A percentile compares a stretch with the other conserved stretches of the same genome.
Conservation (phyloP, 2,329 filamentous ascomycete genomes). For the Camptophora hylomeconis region DNA sequence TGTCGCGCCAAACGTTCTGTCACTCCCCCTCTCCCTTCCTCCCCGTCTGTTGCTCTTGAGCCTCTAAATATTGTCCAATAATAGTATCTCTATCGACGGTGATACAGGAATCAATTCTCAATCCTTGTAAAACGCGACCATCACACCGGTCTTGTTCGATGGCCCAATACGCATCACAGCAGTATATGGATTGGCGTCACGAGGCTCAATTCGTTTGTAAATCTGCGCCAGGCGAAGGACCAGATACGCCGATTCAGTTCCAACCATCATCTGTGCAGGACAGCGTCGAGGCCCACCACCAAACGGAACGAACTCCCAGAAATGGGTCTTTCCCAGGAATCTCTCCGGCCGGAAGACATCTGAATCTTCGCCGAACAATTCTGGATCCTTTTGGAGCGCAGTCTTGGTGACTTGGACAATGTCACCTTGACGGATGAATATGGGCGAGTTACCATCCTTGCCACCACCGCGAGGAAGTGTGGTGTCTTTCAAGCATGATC, state of each 20-base stretch:
- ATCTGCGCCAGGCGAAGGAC: slow-evolving; percentile 17
- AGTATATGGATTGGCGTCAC: too few relatives aligned
- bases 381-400: slow-evolving; percentile 57
- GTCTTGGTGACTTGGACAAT: slow-evolving; percentile 54
- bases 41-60: too few relatives aligned
- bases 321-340: slow-evolving; percentile 61
- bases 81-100: too few relatives aligned
- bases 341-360: slow-evolving; percentile 51
- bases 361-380: slow-evolving; percentile 35
- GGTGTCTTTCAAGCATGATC: slow-evolving; percentile 36
- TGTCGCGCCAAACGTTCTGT: too few relatives aligned
- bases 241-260: slow-evolving; percentile 17
- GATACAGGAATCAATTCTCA: too few relatives aligned
- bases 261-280: slow-evolving; percentile 19
- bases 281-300: slow-evolving; percentile 19
- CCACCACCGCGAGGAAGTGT: slow-evolving; percentile 37
- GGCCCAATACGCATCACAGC: too few relatives aligned
- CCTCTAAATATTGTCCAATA: too few relatives aligned
- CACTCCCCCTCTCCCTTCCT: too few relatives aligned
- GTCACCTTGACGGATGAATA: slow-evolving; percentile 39
- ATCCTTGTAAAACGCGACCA: too few relatives aligned
- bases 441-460: slow-evolving; percentile 30
- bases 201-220: slow-evolving; percentile 49
- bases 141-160: too few relatives aligned
- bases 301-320: slow-evolving; percentile 34